Conservation (phyloP, 2,329 filamentous ascomycete genomes). For the Pyrenochaeta sp. region DNA sequence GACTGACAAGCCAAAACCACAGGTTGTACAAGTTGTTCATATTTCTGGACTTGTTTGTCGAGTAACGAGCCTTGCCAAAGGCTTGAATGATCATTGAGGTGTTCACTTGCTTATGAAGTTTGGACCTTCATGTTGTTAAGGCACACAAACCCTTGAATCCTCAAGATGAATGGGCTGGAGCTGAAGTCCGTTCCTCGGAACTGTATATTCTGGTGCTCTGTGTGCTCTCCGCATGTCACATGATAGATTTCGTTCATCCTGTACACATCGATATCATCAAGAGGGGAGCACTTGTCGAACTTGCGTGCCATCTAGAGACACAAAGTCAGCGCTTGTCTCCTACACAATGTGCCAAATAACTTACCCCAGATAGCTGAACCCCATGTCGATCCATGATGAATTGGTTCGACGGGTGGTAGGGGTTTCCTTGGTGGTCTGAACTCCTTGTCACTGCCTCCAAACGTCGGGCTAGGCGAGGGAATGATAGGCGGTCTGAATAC, state of each 20-base stretch:
- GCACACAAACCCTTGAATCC: too few species aligned
- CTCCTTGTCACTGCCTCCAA: constrained; percentile 15
- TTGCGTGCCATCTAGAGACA: constrained; percentile 13
- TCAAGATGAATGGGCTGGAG: too few species aligned
- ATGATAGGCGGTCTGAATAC: constrained; percentile 32
- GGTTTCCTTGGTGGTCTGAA: constrained; percentile 23
- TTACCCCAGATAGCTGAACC: constrained; percentile 16
- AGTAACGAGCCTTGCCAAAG: too few species aligned
- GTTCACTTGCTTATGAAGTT: too few species aligned
- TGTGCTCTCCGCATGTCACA: too few species aligned
- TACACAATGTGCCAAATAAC: background rate
- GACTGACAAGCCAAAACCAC: too few species aligned
- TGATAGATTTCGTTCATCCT: background rate
- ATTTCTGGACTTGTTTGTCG: too few species aligned
- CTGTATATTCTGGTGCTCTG: too few species aligned
- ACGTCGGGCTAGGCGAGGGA: constrained; percentile 31
- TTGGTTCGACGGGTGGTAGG: constrained; percentile 25
- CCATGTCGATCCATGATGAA: constrained; percentile 12
- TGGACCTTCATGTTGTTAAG: too few species aligned
- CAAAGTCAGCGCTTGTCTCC: background rate
- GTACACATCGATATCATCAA: background rate
- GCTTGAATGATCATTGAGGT: too few species aligned
- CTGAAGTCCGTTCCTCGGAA: background rate
- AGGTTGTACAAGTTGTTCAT: too few species aligned
- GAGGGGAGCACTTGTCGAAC: constrained; percentile 11